A percentile compares a stretch with the other conserved stretches of the same genome.
phyloP scores from a whole-genome alignment of 176 grass and related monocot genomes.

The Thinopyrum elongatum region DNA sequence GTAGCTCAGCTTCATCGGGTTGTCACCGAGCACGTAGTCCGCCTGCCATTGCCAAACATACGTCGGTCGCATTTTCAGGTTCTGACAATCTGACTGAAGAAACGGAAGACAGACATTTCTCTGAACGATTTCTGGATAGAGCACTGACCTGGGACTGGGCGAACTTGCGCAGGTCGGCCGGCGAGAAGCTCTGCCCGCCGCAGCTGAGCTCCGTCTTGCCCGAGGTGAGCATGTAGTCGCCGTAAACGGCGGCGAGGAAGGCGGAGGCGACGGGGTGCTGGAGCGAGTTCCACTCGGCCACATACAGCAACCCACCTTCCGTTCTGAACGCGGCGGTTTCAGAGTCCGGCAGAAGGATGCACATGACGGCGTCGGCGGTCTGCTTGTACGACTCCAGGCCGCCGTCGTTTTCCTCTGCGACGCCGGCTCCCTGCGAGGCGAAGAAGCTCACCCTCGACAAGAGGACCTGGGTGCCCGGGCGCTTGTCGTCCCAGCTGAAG shows the following conservation, averaged over 20 bases:
- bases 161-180: slow-evolving; percentile 62
- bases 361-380: slow-evolving; percentile 73
- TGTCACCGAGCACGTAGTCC: slow-evolving; percentile 72
- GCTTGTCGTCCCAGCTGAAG: slow-evolving; percentile 95
- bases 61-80: background rate
- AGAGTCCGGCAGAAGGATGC: slow-evolving; percentile 69
- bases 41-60: slow-evolving; percentile 22
- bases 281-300: slow-evolving; percentile 65
- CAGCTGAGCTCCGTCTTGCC: slow-evolving; percentile 49
- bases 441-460: slow-evolving; percentile 74
- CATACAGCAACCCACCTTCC: slow-evolving; percentile 62
- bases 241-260: slow-evolving; percentile 66
- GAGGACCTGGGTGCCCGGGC: slow-evolving; percentile 75
- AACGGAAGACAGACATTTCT: background rate
- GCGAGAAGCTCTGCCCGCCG: slow-evolving; percentile 45
- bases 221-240: slow-evolving; percentile 66
- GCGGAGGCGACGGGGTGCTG: slow-evolving; percentile 74
- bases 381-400: slow-evolving; percentile 49
- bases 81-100: background rate
- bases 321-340: slow-evolving; percentile 65
- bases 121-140: background rate
- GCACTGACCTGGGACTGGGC: slow-evolving; percentile 59
- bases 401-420: background rate
- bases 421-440: slow-evolving; percentile 32
- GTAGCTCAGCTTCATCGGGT: slow-evolving; percentile 82